These are phyloP conservation scores for Tetraselmis chui DNA, from an alignment of 139 green algal species.

Conservation along the genomic window DNA sequence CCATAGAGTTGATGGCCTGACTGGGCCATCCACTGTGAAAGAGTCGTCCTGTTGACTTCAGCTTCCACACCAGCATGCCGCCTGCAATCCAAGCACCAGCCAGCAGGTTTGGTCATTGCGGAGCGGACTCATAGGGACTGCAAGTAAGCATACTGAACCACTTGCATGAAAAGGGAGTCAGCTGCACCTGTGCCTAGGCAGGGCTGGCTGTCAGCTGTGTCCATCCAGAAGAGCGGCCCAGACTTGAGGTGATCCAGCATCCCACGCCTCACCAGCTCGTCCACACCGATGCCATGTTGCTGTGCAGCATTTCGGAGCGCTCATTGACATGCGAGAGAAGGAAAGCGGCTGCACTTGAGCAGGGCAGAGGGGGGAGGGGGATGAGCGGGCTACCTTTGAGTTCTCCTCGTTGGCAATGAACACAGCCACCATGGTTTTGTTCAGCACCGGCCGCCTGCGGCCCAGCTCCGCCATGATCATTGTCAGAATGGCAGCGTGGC, in stretches of 20 bases:
- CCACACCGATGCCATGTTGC: slow-evolving; percentile 49
- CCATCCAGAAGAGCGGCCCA: slow-evolving; percentile 52
- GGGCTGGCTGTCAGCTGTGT: slow-evolving; percentile 57
- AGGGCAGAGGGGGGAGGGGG: no score
- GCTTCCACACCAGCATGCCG: slow-evolving; percentile 32
- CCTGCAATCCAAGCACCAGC: background rate
- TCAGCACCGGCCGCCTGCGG: slow-evolving; percentile 36
- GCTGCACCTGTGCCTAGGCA: slow-evolving; percentile 59
- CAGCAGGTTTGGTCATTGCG: no score
- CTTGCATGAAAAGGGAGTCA: no score
- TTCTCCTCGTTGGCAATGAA: slow-evolving; percentile 78
- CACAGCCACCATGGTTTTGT: slow-evolving; percentile 52
- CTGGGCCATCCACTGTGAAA: slow-evolving; percentile 63
- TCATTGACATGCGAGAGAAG: no score
- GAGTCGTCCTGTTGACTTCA: slow-evolving; percentile 35
- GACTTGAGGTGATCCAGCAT: slow-evolving; percentile 42
- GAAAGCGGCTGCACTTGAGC: background rate
- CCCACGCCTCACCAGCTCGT: slow-evolving; percentile 52
- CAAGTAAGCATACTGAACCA: background rate
- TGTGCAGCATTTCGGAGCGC: no score
- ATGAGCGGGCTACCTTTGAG: no score
- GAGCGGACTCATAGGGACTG: no score
- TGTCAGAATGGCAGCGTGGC: slow-evolving; percentile 67
- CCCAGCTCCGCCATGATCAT: slow-evolving; percentile 40
- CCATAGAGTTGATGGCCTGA: slow-evolving; percentile 64